Evolutionary conservation across 116 monocot species (phyloP).

Genomic region (Dioscorea cayenensis): DNA sequence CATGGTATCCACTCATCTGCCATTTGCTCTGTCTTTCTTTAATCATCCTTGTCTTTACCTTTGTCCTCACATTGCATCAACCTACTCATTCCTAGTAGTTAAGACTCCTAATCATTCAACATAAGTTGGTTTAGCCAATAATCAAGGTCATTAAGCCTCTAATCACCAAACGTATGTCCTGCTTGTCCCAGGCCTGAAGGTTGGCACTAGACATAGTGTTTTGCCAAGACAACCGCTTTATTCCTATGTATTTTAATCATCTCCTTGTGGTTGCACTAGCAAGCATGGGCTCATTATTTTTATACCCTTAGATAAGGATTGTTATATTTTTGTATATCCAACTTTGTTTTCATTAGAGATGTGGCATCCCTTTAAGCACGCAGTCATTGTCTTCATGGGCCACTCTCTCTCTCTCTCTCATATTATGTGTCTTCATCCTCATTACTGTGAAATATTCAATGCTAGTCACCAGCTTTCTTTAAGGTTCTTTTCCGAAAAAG

Average conservation of each 20-base stretch:
- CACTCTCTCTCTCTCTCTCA: no score
- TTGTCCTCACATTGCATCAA: background rate
- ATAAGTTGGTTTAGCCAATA: background rate
- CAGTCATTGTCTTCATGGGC: no score
- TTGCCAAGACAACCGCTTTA: background rate
- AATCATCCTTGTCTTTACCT: background rate
- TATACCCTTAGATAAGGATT: background rate
- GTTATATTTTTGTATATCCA: background rate
- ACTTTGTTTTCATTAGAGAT: background rate
- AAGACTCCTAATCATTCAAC: background rate
- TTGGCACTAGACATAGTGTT: background rate
- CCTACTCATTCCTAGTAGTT: background rate
- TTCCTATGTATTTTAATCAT: background rate
- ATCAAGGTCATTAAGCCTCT: background rate
- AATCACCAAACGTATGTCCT: background rate
- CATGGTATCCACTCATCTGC: no score
- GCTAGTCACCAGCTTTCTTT: no score
- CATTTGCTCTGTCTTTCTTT: background rate
- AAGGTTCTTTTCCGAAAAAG: no score
- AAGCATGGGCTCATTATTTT: slow-evolving; percentile 1
- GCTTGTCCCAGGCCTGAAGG: background rate
- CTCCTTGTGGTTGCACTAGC: background rate
- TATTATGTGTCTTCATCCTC: no score
- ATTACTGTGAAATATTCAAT: no score
- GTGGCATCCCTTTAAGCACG: background rate